Base-by-base conservation (phyloP, 2,329 filamentous ascomycete species). In the Ophiocordyceps australis region DNA sequence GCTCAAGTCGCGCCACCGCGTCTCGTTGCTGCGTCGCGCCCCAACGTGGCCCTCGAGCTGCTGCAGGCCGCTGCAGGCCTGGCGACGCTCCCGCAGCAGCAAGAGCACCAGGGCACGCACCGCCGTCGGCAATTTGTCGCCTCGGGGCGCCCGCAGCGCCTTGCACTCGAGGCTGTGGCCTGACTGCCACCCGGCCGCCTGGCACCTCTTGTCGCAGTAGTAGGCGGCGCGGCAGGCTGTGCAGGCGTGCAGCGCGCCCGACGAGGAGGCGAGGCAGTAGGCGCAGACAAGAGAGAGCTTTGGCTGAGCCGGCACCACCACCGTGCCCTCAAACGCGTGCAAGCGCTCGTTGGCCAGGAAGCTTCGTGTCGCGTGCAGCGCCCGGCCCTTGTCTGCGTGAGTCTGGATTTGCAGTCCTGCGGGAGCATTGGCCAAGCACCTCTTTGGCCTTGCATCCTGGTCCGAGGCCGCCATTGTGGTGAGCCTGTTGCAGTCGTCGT, bases 131-230 rank as follows among this genome's bases (percentile, higher is more conserved):
- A 70, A 28, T 35, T 36, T 32, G 23, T 31, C 36, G 25, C 30
- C 7, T 20, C 17, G 9, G 27, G 36, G 6, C 46, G 39, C 23
- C 42, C 39, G 41, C 13, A 57, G 47, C 13, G 59, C 50, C 24
- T 49, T 52, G 49, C 69, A 74, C 47, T 74, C 69, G 23, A 45
- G 45, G 36, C 55, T 53, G 46, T 74, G 69, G 21, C 54, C 49
- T 2, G 42, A 40, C 7, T 43, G 42, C 67, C 69, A 74, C 39
- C 64, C 57, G 3, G 54, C 47, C 14, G 49, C 47, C 45, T 74
- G 69, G 45, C 69, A 74, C 5, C 40, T 34, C 7, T 47, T 29
- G 26, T 52, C 50, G 47, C 69, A 74, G 51, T 74, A 74, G 15
- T 49, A 54, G 4, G 56, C 54, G 2, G 57, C 50, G 16, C 50